Evolutionary conservation across 306 rosid species (phyloP).

Genomic region (Comarum palustre): DNA sequence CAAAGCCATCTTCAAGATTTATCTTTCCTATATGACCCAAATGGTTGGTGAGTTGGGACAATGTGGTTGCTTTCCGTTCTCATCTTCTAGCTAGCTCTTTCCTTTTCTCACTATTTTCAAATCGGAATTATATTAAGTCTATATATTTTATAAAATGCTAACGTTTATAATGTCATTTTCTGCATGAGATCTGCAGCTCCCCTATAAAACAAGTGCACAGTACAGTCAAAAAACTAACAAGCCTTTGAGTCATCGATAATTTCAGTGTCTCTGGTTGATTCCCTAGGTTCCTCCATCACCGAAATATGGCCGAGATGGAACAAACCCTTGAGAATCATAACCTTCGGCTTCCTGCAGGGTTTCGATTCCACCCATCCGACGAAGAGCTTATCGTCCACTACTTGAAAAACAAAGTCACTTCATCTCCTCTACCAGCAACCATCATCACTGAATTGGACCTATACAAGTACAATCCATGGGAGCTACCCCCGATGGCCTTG

Average conservation of each 20-base stretch:
- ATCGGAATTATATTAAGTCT: background rate
- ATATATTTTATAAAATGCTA: slow-evolving; percentile 13
- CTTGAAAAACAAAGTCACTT: slow-evolving; percentile 54
- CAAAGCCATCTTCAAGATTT: background rate
- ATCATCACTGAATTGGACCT: slow-evolving; percentile 69
- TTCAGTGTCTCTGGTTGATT: slow-evolving; percentile 15
- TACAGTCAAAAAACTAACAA: slow-evolving; percentile 29
- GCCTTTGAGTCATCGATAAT: slow-evolving; percentile 38
- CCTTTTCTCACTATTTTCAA: background rate
- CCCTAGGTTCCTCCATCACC: slow-evolving; percentile 44
- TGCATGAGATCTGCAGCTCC: slow-evolving; percentile 28
- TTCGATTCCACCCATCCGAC: slow-evolving; percentile 80
- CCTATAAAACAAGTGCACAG: slow-evolving; percentile 47
- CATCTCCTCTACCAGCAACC: slow-evolving; percentile 59
- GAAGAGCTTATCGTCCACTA: slow-evolving; percentile 70
- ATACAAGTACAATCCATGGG: slow-evolving; percentile 73
- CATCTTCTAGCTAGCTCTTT: background rate
- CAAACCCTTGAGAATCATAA: slow-evolving; percentile 27
- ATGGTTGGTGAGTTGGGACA: background rate
- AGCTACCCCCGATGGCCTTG: slow-evolving; percentile 56
- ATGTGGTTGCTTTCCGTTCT: background rate
- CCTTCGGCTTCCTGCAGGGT: slow-evolving; percentile 72
- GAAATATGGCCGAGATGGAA: slow-evolving; percentile 20
- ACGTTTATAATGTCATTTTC: slow-evolving; percentile 39
- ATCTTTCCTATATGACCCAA: background rate